Percentiles rank a stretch among this genome's conserved stretches.
These are phyloP conservation scores for Colletotrichum navitas DNA, from an alignment of 2,329 filamentous ascomycete species.

Conservation along the genomic window DNA sequence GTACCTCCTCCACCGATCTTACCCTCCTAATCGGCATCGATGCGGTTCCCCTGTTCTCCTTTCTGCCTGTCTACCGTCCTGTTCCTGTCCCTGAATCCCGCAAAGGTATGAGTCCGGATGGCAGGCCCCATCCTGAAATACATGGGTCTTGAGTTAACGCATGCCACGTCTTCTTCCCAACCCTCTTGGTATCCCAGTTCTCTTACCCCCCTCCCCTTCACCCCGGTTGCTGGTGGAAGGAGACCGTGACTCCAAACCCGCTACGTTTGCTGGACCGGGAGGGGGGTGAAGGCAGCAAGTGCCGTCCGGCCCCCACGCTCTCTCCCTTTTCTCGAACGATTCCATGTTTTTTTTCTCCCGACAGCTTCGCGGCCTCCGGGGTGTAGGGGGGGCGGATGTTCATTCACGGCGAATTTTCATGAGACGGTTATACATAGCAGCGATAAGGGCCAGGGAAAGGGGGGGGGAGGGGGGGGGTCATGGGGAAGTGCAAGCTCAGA, in stretches of 20 bases:
- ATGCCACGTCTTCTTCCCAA: neutral
- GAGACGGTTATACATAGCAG: neutral
- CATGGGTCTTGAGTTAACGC: neutral
- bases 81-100: conserved; percentile 13
- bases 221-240: neutral
- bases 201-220: neutral
- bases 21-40: conserved; percentile 14
- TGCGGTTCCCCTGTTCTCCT: neutral
- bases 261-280: neutral
- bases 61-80: neutral
- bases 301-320: too few species aligned
- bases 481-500: neutral
- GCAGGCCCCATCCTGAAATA: neutral
- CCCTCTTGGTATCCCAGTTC: neutral
- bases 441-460: conserved; percentile 7
- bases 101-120: neutral
- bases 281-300: neutral
- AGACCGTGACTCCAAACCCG: neutral
- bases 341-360: conserved; percentile 23
- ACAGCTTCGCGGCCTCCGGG: conserved; percentile 5
- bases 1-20: conserved; percentile 29
- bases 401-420: conserved; percentile 24
- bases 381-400: neutral
- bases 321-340: neutral
- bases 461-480: neutral